phyloP scores from a whole-genome alignment of 2,329 filamentous ascomycete species.

The Fusarium siculi region DNA sequence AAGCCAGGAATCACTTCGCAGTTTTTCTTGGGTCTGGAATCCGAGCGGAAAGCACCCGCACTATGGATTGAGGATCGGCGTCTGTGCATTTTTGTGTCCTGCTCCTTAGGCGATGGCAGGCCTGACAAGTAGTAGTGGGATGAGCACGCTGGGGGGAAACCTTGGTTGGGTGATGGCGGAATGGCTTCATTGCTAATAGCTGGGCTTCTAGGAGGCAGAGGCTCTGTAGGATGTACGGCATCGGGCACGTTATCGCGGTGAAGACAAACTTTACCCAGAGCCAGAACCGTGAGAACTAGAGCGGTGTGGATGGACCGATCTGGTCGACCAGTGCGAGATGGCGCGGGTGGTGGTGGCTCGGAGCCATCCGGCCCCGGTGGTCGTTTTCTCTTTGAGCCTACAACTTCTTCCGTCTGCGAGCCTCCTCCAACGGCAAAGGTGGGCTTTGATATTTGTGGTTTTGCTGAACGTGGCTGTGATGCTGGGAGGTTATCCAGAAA shows the following conservation, averaged over 20 bases:
- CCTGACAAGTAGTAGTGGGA: conserved; percentile 62
- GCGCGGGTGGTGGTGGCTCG: conserved; percentile 45
- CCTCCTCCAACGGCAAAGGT: conserved; percentile 47
- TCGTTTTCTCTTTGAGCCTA: conserved; percentile 66
- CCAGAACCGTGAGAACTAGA: conserved; percentile 83
- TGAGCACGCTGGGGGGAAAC: conserved; percentile 60
- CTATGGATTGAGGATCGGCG: too few species aligned
- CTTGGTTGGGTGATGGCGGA: conserved; percentile 62
- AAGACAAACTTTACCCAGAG: conserved; percentile 85
- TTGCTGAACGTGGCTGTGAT: conserved; percentile 39
- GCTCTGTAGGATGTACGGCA: conserved; percentile 57
- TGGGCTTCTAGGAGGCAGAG: conserved; percentile 47
- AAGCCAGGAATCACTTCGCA: conserved; percentile 88
- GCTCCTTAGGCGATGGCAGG: conserved; percentile 45
- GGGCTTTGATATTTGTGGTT: conserved; percentile 45
- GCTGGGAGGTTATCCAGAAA: conserved; percentile 62
- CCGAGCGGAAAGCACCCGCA: conserved; percentile 31
- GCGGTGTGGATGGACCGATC: conserved; percentile 80
- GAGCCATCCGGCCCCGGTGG: conserved; percentile 56
- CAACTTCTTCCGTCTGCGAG: conserved; percentile 40
- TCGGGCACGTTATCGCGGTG: conserved; percentile 66
- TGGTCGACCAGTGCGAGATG: conserved; percentile 59
- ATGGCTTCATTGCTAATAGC: conserved; percentile 59
- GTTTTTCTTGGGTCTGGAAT: conserved; percentile 62
- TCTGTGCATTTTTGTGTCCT: too few species aligned